Conservation (phyloP, 768 basidiomycete species). For the Termitomyces sp. region DNA sequence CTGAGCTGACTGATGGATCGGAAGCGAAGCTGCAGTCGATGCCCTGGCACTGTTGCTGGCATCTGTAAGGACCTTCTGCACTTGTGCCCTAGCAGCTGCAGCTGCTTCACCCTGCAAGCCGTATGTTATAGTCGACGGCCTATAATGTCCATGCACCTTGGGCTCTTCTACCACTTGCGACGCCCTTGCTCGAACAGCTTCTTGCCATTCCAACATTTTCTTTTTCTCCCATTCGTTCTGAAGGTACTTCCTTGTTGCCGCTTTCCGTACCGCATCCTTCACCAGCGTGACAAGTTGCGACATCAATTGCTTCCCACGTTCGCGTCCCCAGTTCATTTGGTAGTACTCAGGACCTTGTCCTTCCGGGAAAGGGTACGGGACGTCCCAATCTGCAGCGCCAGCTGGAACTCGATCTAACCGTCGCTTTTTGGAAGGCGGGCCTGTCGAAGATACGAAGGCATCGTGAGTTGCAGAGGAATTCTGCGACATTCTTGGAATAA, state of each 20-base stretch:
- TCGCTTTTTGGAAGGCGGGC: constrained; percentile 51
- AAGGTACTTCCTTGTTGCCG: constrained; percentile 50
- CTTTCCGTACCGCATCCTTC: constrained; percentile 58
- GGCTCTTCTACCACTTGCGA: constrained; percentile 1
- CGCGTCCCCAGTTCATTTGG: constrained; percentile 57
- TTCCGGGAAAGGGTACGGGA: constrained; percentile 70
- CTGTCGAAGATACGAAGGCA: background rate
- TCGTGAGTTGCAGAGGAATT: background rate
- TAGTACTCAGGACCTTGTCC: constrained; percentile 75
- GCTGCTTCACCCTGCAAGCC: constrained; percentile 18
- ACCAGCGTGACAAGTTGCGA: constrained; percentile 58
- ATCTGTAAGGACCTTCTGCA: constrained; percentile 23
- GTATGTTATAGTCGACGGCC: constrained; percentile 29
- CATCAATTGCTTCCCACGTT: constrained; percentile 60
- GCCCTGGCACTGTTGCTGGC: constrained; percentile 15
- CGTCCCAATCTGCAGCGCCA: constrained; percentile 79
- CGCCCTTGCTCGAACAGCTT: background rate
- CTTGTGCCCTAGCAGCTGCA: constrained; percentile 6
- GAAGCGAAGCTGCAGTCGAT: background rate
- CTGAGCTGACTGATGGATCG: background rate
- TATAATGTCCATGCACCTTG: constrained; percentile 27
- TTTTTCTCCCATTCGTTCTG: constrained; percentile 14
- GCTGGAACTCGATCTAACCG: constrained; percentile 69
- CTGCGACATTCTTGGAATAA: background rate
- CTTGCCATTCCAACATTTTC: background rate